Conservation (phyloP, 1,139 yeast species). For the Blastobotrys arbuscula region DNA sequence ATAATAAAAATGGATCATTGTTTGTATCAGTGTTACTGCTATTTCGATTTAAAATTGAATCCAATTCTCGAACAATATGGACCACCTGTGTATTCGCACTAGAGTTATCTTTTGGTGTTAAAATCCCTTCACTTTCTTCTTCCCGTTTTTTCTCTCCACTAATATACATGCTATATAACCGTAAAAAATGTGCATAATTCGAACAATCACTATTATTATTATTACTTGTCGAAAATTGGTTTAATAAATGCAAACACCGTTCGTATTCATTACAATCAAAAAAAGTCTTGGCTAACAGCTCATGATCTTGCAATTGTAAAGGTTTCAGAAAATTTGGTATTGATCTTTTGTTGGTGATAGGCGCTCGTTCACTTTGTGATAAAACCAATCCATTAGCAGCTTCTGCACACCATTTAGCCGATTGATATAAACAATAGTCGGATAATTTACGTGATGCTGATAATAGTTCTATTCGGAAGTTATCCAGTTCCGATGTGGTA, state of each 20-base stretch:
- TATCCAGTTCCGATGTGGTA: conserved; percentile 10
- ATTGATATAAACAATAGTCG: conserved; percentile 53
- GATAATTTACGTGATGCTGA: conserved; percentile 39
- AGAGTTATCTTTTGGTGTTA: conserved; percentile 42
- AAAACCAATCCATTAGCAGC: conserved; percentile 52
- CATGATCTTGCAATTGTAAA: conserved; percentile 13
- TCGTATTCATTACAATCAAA: conserved; percentile 85
- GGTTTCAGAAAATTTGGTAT: conserved; percentile 16
- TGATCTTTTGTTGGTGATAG: conserved; percentile 16
- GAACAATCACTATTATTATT: background rate
- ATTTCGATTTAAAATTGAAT: conserved; percentile 13
- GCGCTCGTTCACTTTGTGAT: conserved; percentile 17
- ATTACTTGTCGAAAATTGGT: conserved; percentile 30
- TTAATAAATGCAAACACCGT: conserved; percentile 60
- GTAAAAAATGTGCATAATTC: conserved; percentile 55
- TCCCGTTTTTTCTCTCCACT: conserved; percentile 64
- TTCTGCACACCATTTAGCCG: conserved; percentile 80
- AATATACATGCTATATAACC: conserved; percentile 62
- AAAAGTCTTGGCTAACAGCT: conserved; percentile 61
- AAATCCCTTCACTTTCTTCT: conserved; percentile 65
- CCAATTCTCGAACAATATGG: conserved; percentile 32
- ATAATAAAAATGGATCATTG: conserved; percentile 58
- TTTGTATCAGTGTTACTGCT: conserved; percentile 11
- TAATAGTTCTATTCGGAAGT: conserved; percentile 35
- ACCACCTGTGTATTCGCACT: conserved; percentile 34